A percentile compares a stretch with the other conserved stretches of the same genome.
These are phyloP conservation scores for Centrapalus pauciflorus DNA, from an alignment of 129 eudicot genomes.

Conservation along the genomic window DNA sequence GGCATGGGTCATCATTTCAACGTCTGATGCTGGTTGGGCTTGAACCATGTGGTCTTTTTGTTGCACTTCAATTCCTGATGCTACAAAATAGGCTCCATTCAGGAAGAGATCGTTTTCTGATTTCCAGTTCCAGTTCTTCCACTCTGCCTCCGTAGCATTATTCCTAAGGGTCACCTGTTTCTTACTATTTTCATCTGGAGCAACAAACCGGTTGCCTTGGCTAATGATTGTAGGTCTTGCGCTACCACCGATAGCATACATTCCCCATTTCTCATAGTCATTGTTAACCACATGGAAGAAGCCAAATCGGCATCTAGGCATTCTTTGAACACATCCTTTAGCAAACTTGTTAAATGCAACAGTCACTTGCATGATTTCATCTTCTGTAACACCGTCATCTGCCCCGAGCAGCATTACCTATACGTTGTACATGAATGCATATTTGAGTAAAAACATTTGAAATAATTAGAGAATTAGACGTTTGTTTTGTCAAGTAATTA, in stretches of 20 bases:
- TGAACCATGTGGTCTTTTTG: conserved; percentile 25
- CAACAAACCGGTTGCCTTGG: conserved; percentile 80
- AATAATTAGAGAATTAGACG: too few species aligned
- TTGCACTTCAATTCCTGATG: conserved; percentile 37
- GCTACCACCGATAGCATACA: conserved; percentile 94
- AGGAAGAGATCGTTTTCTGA: conserved; percentile 47
- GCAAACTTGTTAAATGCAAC: conserved; percentile 70
- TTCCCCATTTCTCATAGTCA: conserved; percentile 64
- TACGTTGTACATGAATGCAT: not conserved
- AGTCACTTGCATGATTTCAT: conserved; percentile 58
- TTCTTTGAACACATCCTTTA: conserved; percentile 56
- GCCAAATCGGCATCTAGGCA: conserved; percentile 76
- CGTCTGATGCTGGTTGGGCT: conserved; percentile 37
- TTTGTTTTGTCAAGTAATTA: too few species aligned
- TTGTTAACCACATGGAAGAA: conserved; percentile 84
- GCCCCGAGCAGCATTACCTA: conserved; percentile 82
- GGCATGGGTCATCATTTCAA: conserved; percentile 35
- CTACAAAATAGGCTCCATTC: conserved; percentile 56
- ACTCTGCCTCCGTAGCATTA: conserved; percentile 30
- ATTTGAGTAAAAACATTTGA: not conserved
- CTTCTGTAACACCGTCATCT: conserved; percentile 31
- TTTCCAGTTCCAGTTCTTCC: conserved; percentile 73
- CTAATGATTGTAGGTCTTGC: conserved; percentile 67
- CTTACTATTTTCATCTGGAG: conserved; percentile 29
- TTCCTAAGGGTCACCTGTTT: conserved; percentile 67